Conservation (phyloP, 352 stramenopile genomes). For the Pythium sp. region DNA sequence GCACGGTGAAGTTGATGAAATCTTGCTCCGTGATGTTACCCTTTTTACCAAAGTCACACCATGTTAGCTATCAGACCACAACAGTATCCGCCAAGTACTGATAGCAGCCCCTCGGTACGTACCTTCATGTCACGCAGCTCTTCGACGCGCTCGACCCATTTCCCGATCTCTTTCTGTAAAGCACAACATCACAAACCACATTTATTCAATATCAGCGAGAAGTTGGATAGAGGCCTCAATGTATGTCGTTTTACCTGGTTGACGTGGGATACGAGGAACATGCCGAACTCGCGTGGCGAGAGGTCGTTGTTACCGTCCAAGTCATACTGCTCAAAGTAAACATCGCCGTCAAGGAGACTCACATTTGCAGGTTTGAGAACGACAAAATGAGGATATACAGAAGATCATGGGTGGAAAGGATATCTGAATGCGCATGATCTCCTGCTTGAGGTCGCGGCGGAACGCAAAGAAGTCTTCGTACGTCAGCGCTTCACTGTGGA, state of each 20-base stretch:
- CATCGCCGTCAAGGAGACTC: conserved; percentile 40
- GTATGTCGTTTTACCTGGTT: conserved; percentile 49
- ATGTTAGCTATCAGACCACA: not conserved
- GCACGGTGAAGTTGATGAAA: conserved; percentile 82
- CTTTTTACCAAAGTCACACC: conserved; percentile 22
- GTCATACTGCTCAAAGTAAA: conserved; percentile 90
- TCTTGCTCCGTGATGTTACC: conserved; percentile 73
- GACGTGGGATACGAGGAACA: conserved; percentile 86
- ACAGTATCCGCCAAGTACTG: not conserved
- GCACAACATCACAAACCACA: not conserved
- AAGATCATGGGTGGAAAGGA: conserved; percentile 42
- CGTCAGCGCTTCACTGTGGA: conserved; percentile 59
- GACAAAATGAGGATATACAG: not conserved
- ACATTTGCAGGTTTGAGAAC: not conserved
- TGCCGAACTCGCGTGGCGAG: conserved; percentile 80
- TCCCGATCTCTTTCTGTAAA: conserved; percentile 63
- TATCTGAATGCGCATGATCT: conserved; percentile 90
- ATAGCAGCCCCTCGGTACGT: not conserved
- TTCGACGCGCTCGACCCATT: conserved; percentile 83
- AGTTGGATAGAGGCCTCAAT: not conserved
- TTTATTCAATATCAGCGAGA: not conserved
- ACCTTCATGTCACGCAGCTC: conserved; percentile 55
- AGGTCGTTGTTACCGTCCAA: conserved; percentile 76
- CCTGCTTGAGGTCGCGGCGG: conserved; percentile 64
- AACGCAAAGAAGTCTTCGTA: conserved; percentile 83